Evolutionary conservation across 2,329 filamentous ascomycete genomes (phyloP), one percentile per base, ranked within the genome.

Genomic region (Fusarium marasasianum): DNA sequence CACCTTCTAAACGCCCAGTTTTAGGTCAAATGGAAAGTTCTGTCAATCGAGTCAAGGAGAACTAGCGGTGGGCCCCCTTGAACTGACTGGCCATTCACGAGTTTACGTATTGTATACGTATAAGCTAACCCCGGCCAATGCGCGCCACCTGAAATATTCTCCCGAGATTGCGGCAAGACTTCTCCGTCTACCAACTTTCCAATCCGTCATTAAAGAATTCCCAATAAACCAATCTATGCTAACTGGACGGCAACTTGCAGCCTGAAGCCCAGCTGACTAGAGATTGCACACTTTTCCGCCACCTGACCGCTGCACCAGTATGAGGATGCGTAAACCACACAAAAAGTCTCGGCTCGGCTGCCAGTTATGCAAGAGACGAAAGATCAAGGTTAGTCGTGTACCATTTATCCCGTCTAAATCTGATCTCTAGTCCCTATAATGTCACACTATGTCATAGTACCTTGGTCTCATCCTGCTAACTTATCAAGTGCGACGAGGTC

Each of bases 351-450:
- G 45, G 20, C 24, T 48, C 8, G 45, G 50, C 5, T 54, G 35
- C 5, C 35, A 54, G 17, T 4, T 2, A 9, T 54, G 50, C 35
- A 54, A 54, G 9, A 38, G 14, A 20, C 50, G 50, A 15, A 54
- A 37, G 35, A 38, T 26, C 13, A 54, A 54, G 35, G 50, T 54
- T 40, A 38, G 50, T 29, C 12, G 13, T 6, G 14, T n/a, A 9
- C 13, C 2, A 1, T 14, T 22, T 5, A 40, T 22, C 7, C 12
- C 10, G 3, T 22, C 18, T 4, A 2, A n/a, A 15, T n/a, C 22
- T 13, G 20, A n/a, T n/a, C 12, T 22, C 20, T 1, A 22, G 20
- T 40, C 20, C 12, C 0, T 40, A 3, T 14, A 40, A 14, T 22
- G 38, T 7, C 20, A 40, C 20, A 22, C 20, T 1, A 12, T 22